Base-by-base conservation (phyloP, 306 rosid species). In the Hylodesmum podocarpum region DNA sequence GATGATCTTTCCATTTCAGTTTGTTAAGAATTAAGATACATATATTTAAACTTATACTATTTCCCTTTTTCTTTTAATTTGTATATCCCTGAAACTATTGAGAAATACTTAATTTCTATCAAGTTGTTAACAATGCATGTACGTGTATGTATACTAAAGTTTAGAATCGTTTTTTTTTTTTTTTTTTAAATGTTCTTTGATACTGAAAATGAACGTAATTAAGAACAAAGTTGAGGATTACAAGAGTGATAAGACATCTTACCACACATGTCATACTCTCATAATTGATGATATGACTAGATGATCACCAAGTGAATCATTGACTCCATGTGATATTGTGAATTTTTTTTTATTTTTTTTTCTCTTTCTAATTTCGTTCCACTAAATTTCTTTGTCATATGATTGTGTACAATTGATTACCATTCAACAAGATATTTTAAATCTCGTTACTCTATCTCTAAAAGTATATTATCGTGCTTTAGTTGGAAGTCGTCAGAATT, bases 211-310 rank as follows among this genome's bases (percentile, higher is more conserved):
- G 13, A 75, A 39, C 12, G 28, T 58, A 15, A 27, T 12, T 3
- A n/a, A 67, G 25, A 51, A 41, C 11, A 31, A 27, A 68, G 5
- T 4, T 28, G 78, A 49, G 68, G 66, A 59, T 58, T 68, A 59
- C 43, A 8, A 64, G 25, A 13, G 68, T 81, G 75, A 81, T 41
- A 22, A 29, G 81, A 81, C 81, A 76, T 25, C 44, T 70, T 76
- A 81, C 73, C 85, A 39, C n/a, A 61, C 69, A n/a, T n/a, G 19
- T 44, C 40, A 29, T 73, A 5, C 5, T 36, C 37, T 33, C 69
- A 69, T 51, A 28, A 59, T 37, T 58, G 74, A 58, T 59, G 51
- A 75, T 70, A 50, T 57, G 28, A 44, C 3, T 72, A 4, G 22
- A 66, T 46, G 15, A 47, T 47, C 41, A 37, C 39, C 44, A 37